Evolutionary conservation across 2,329 filamentous ascomycete species (phyloP).

Genomic region (Iodosphaeria phyllophila): DNA sequence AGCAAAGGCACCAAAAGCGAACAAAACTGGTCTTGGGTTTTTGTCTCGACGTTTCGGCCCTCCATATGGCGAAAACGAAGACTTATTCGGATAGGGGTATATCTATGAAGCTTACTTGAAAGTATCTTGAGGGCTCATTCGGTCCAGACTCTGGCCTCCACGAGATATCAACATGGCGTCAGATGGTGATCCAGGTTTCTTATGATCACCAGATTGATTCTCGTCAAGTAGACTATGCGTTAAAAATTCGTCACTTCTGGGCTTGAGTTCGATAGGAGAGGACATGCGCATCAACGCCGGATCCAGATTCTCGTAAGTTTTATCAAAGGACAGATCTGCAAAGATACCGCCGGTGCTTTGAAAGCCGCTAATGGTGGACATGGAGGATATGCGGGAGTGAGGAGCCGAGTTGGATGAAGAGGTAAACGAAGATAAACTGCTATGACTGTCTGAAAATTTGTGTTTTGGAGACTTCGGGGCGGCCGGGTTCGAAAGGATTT

Average conservation of each 20-base stretch:
- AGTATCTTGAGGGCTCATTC: slow-evolving; percentile 6
- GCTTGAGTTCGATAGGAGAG: slow-evolving; percentile 2
- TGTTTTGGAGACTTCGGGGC: slow-evolving; percentile 19
- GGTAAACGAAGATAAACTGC: slow-evolving; percentile 30
- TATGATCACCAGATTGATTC: slow-evolving; percentile 4
- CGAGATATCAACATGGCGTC: slow-evolving; percentile 14
- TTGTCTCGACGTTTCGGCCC: too few species aligned
- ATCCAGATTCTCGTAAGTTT: slow-evolving; percentile 9
- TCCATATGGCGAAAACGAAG: too few species aligned
- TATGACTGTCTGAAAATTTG: slow-evolving; percentile 30
- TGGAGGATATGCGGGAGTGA: slow-evolving; percentile 34
- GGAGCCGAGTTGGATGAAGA: slow-evolving; percentile 24
- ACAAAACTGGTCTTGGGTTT: too few species aligned
- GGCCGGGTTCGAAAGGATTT: slow-evolving; percentile 8
- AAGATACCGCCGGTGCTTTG: slow-evolving; percentile 15
- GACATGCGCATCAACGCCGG: slow-evolving; percentile 4
- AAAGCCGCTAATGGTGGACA: slow-evolving; percentile 27
- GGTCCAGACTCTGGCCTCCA: slow-evolving; percentile 5
- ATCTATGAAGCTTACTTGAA: slow-evolving; percentile 10
- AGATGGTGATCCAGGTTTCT: slow-evolving; percentile 11
- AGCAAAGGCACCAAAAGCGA: too few species aligned
- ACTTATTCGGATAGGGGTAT: too few species aligned
- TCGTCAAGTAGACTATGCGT: slow-evolving; percentile 5
- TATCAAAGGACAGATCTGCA: slow-evolving; percentile 18
- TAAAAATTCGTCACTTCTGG: slow-evolving; percentile 5